Evolutionary conservation across 1,139 yeast genomes (phyloP), one percentile per base, ranked within the genome.

Genomic region (Eremothecium cymbalariae): DNA sequence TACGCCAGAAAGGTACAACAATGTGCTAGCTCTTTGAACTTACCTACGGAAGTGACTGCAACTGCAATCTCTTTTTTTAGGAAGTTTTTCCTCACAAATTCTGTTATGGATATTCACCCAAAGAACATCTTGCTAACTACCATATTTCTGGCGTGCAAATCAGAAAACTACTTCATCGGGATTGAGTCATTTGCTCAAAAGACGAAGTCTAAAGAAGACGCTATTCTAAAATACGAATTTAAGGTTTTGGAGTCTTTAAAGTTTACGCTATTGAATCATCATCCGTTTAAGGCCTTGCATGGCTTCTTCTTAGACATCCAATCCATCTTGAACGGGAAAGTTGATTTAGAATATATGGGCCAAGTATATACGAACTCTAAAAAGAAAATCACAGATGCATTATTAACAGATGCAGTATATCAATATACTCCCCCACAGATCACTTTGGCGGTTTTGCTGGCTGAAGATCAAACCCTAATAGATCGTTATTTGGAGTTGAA

Each of bases 301-400:
- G 98, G 98, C 18, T 86, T 90, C 53, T 88, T 80, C 57, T 69
- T 90, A 28, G 98, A 90, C 57, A 67, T 84, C 58, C 98, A 90
- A 55, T 70, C 74, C 15, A 70, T 74, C 1, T 60, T 85, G 34
- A 47, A 59, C 50, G 60, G 56, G 8, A 57, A 57, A 33, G 55
- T 62, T 8, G 53, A 57, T 25, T 19, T 53, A 19, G 58, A 57
- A 16, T 59, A 57, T 28, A 46, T 63, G 46, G 65, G 67, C 1
- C 63, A 65, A 35, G 64, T 72, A 25, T 84, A 83, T 55, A 94
- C 84, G 49, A 61, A 65, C 25, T 84, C 94, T 2, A 73, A 80
- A 46, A 66, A 64, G 20, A 62, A 77, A 60, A 66, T 85, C 6
- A 72, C 76, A 31, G 79, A 77, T 13, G 70, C 82, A 0, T 57